These are phyloP conservation scores for Trichoderma sp. DNA, from an alignment of 2,329 filamentous ascomycete species.

Conservation along the genomic window DNA sequence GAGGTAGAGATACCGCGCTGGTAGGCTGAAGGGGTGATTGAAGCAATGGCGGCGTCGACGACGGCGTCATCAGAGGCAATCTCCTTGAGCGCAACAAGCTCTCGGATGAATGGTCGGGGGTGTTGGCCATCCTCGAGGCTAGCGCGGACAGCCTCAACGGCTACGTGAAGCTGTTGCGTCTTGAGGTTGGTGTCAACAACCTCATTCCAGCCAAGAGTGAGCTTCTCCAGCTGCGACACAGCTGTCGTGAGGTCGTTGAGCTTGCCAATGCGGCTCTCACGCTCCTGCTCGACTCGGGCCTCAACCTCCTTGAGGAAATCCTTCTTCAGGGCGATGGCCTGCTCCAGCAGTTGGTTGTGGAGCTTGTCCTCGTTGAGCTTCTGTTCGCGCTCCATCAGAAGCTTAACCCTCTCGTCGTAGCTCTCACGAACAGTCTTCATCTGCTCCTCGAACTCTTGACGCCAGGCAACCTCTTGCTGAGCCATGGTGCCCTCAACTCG, in stretches of 20 bases:
- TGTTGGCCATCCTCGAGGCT: slow-evolving; percentile 70
- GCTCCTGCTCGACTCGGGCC: slow-evolving; percentile 82
- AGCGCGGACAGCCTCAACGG: slow-evolving; percentile 86
- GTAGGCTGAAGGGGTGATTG: slow-evolving; percentile 90
- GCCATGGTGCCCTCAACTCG: slow-evolving; percentile 83
- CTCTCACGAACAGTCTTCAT: slow-evolving; percentile 72
- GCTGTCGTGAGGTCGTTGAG: slow-evolving; percentile 74
- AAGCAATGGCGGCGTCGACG: slow-evolving; percentile 91
- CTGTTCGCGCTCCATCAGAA: slow-evolving; percentile 75
- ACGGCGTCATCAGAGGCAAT: slow-evolving; percentile 81
- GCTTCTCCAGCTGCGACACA: slow-evolving; percentile 79
- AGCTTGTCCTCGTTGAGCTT: slow-evolving; percentile 80
- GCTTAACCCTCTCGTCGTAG: slow-evolving; percentile 77
- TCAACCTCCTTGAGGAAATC: slow-evolving; percentile 77
- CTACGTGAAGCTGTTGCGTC: slow-evolving; percentile 94
- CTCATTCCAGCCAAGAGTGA: slow-evolving; percentile 85
- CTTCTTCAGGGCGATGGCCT: slow-evolving; percentile 84
- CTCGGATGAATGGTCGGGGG: slow-evolving; percentile 82
- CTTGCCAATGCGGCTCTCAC: slow-evolving; percentile 80
- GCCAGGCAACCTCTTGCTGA: slow-evolving; percentile 77
- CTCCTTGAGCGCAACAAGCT: slow-evolving; percentile 92
- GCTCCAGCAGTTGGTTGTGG: slow-evolving; percentile 82
- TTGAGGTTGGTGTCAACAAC: slow-evolving; percentile 88
- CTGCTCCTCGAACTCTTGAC: slow-evolving; percentile 82
- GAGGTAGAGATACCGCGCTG: slow-evolving; percentile 84